These are phyloP conservation scores for Gastrolobium bilobum DNA, from an alignment of 306 rosid genomes.

Conservation along the genomic window DNA sequence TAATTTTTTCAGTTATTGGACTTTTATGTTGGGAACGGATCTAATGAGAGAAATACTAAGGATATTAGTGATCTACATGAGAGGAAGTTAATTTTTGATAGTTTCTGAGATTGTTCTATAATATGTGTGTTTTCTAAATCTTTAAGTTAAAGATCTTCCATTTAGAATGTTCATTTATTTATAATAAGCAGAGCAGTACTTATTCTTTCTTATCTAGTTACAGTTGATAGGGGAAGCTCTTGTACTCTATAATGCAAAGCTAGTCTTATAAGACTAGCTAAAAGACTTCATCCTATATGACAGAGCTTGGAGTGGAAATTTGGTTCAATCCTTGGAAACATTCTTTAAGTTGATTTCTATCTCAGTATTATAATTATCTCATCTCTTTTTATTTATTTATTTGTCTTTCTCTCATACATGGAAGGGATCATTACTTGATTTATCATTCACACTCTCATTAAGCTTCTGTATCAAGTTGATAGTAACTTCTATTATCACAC, in stretches of 20 bases:
- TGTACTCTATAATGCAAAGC: no score
- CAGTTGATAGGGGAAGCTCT: no score
- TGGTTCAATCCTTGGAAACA: no score
- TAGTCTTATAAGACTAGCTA: no score
- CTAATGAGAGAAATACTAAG: background rate
- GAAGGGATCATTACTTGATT: constrained; percentile 3
- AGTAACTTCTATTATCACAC: background rate
- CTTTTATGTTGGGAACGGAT: background rate
- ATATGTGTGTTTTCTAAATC: background rate
- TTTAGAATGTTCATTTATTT: no score
- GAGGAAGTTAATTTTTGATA: background rate
- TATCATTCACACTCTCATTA: constrained; percentile 6
- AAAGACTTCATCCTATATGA: no score
- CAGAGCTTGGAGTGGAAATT: no score
- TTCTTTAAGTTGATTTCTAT: background rate
- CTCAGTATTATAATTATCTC: background rate
- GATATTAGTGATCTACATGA: background rate
- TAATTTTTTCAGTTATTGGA: background rate
- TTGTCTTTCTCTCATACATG: background rate
- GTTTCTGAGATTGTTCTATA: background rate
- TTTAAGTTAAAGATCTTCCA: background rate
- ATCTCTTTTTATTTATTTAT: background rate
- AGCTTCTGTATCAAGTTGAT: constrained; percentile 14
- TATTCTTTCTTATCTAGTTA: no score
- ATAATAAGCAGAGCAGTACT: no score